Conservation (phyloP, 768 basidiomycete species). For the Mycena olivaceomarginata region DNA sequence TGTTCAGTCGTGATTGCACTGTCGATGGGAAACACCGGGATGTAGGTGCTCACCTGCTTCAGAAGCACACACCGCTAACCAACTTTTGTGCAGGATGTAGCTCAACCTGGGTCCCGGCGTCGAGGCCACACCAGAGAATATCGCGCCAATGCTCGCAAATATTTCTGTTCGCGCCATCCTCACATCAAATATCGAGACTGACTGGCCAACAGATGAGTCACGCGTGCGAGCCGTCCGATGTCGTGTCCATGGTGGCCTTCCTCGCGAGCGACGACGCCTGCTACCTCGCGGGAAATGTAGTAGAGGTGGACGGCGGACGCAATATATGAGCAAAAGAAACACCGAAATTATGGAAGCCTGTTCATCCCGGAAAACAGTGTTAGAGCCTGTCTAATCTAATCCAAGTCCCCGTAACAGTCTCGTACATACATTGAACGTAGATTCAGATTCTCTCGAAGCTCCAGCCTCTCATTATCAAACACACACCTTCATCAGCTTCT, state of each 20-base stretch:
- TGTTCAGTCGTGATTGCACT: too few species aligned
- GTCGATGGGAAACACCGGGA: too few species aligned
- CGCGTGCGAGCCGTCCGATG: constrained; percentile 27
- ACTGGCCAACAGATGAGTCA: constrained; percentile 19
- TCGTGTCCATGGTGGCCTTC: constrained; percentile 29
- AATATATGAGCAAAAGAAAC: constrained; percentile 1
- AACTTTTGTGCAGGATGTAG: too few species aligned
- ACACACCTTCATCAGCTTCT: constrained; percentile 21
- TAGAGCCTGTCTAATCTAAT: background rate
- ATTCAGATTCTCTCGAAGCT: too few species aligned
- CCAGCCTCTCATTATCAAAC: background rate
- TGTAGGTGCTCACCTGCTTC: too few species aligned
- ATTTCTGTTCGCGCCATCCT: constrained; percentile 7
- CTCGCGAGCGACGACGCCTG: constrained; percentile 32
- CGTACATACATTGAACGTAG: background rate
- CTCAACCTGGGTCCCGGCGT: too few species aligned
- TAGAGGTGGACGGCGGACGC: constrained; percentile 26
- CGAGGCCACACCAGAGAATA: too few species aligned
- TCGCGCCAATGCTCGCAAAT: constrained; percentile 10
- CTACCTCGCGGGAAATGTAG: constrained; percentile 28
- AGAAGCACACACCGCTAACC: too few species aligned
- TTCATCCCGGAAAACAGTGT: background rate
- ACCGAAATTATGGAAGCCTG: background rate
- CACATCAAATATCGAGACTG: background rate
- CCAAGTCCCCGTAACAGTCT: background rate